Evolutionary conservation across 495 filamentous ascomycete species (phyloP), one percentile per base, ranked within the genome.

Genomic region (Daldinia loculata): DNA sequence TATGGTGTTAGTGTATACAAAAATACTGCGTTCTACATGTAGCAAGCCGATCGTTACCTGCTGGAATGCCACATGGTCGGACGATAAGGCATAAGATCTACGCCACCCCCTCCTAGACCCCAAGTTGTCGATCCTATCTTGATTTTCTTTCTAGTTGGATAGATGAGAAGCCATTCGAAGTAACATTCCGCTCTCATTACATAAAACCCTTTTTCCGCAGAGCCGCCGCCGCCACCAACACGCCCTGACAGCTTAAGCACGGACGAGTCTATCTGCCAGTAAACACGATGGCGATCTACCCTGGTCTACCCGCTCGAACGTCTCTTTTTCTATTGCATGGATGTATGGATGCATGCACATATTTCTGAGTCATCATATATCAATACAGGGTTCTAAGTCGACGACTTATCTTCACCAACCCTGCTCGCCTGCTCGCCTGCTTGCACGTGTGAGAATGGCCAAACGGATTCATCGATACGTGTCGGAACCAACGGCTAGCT

Each of bases 191-290:
- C 57, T 51, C 57, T 24, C 24, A 52, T 52, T 57, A 53, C 45
- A 27, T 41, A 71, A 71, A 61, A 59, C 57, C 53, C 57, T 53
- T 61, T 61, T 70, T 45, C 69, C 69, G 63, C 69, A 71, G 64
- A 72, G 69, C 69, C 69, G 69, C 69, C 69, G 56, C 64, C 55
- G 15, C 27, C 51, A 29, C 34, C 34, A 36, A 36, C 11, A 14
- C 48, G 26, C 43, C 39, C 39, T 41, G 39, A 7, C 30, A 36
- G 26, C 38, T 45, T 50, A 36, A 66, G 58, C 63, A 53, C 56
- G 32, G 67, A 71, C 58, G 59, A 59, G 61, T 27, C 41, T 22
- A 55, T 51, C 8, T 38, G 55, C 22, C 36, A 64, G 24, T 24
- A 60, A 60, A 56, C 30, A 59, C 51, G 53, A 66, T 51, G 38